Conservation (phyloP, 805 yeast genomes). For the Torulaspora maleeae region DNA sequence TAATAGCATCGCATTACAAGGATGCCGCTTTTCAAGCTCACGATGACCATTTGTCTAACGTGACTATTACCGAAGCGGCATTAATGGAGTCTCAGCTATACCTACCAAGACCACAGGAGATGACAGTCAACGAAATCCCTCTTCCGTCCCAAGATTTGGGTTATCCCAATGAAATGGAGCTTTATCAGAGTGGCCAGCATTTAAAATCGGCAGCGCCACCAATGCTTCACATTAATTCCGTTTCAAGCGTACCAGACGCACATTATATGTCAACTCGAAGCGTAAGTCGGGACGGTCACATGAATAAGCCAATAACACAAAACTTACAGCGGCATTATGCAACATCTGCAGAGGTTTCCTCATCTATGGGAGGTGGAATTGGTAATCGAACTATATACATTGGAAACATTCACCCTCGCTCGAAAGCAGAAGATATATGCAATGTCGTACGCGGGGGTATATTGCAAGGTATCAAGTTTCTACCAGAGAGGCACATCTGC, state of each 20-base stretch:
- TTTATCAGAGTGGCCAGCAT: not conserved
- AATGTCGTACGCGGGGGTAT: slow-evolving; percentile 76
- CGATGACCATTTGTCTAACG: slow-evolving; percentile 17
- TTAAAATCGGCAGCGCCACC: not conserved
- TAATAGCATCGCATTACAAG: slow-evolving; percentile 15
- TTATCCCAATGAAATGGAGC: not conserved
- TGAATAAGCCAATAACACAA: slow-evolving; percentile 28
- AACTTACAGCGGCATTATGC: slow-evolving; percentile 29
- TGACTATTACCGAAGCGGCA: slow-evolving; percentile 18
- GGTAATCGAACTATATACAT: slow-evolving; percentile 67
- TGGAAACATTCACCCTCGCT: slow-evolving; percentile 59
- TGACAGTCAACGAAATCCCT: slow-evolving; percentile 17
- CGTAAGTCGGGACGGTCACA: slow-evolving; percentile 6
- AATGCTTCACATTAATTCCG: not conserved
- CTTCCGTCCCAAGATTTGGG: slow-evolving; percentile 8
- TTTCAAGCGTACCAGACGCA: slow-evolving; percentile 7
- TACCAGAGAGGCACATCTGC: slow-evolving; percentile 53
- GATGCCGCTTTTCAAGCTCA: slow-evolving; percentile 17
- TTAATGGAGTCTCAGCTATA: slow-evolving; percentile 14
- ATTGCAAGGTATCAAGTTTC: slow-evolving; percentile 52
- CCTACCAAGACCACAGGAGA: slow-evolving; percentile 25
- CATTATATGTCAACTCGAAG: slow-evolving; percentile 21
- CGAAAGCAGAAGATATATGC: slow-evolving; percentile 68
- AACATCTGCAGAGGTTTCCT: slow-evolving; percentile 29
- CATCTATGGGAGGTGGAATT: slow-evolving; percentile 32